Base-by-base conservation (phyloP, 306 rosid genomes). In the Gastrolobium bilobum region DNA sequence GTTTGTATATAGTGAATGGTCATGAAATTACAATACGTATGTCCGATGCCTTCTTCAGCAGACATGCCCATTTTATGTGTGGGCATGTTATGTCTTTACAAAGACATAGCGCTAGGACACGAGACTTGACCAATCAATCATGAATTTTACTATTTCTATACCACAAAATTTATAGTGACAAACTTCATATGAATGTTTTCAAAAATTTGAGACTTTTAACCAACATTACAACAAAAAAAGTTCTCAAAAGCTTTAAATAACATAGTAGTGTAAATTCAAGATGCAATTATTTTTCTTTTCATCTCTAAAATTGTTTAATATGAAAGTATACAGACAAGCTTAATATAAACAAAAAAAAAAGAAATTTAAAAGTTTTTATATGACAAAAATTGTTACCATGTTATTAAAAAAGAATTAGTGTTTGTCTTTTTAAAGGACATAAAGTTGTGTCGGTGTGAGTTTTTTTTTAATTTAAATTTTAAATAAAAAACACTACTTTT, bases 341-440 rank as follows among this genome's bases (percentile, higher is more conserved):
- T 31, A 44, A 44, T 43, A 6, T 7, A 44, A 2, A 50, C 34
- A 60, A 75, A 75, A 43, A 42, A 9, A 7, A 14, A 37, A 60
- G 30, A 75, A 48, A 15, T 46, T 8, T 7, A 33, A 34, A 33
- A 46, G 2, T 60, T 74, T 31, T 72, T 44, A 46, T 15, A 44
- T 39, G 81, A 65, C 13, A 33, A 63, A 76, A 76, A n/a, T 26
- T 26, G 66, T 11, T 13, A 38, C 35, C 31, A 1, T 52, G 35
- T 65, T 11, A 68, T 68, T 65, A 53, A 66, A 53, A 53, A n/a
- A n/a, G n/a, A n/a, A n/a, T n/a, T n/a, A n/a, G n/a, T n/a, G n/a
- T n/a, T n/a, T n/a, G n/a, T n/a, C n/a, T n/a, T n/a, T n/a, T n/a
- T n/a, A n/a, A n/a, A n/a, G n/a, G n/a, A n/a, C n/a, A n/a, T n/a